These are phyloP conservation scores for Gossypium sturtianum DNA, from an alignment of 345 rosid genomes.

Conservation along the genomic window DNA sequence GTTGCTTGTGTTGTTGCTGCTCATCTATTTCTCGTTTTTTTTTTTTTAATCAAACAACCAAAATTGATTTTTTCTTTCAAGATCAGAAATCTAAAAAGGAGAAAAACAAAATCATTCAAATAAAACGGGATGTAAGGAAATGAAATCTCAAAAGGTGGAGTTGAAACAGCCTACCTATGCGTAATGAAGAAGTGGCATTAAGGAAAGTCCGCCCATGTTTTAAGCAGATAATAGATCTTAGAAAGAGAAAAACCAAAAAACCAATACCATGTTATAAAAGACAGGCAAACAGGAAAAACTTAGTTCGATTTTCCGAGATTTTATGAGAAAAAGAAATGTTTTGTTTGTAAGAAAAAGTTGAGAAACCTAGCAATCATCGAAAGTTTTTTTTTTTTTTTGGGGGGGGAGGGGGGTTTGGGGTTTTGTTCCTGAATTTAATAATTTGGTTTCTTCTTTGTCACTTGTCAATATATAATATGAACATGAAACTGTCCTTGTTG, in stretches of 20 bases:
- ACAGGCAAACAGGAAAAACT: not conserved
- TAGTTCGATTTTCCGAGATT: slow-evolving; percentile 30
- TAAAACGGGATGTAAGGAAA: slow-evolving; percentile 46
- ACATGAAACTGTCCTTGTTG: slow-evolving; percentile 7
- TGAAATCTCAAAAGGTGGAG: slow-evolving; percentile 47
- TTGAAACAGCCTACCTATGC: slow-evolving; percentile 41
- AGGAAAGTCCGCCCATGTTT: slow-evolving; percentile 44
- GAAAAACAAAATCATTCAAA: slow-evolving; percentile 40
- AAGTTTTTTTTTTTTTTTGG: not conserved
- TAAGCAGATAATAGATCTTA: slow-evolving; percentile 35
- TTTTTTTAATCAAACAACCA: too few relatives aligned
- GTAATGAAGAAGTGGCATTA: slow-evolving; percentile 36
- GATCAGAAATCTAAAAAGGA: slow-evolving; percentile 35
- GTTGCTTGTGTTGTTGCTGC: slow-evolving; percentile 7
- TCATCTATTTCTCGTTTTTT: too few relatives aligned
- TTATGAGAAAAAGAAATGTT: slow-evolving; percentile 11
- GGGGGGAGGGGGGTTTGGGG: too few relatives aligned
- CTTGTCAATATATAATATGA: not conserved
- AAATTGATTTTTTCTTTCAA: slow-evolving; percentile 10
- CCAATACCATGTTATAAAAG: too few relatives aligned
- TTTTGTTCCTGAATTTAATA: not conserved
- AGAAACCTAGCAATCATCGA: slow-evolving; percentile 6
- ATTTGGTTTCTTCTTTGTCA: not conserved
- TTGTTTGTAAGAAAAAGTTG: slow-evolving; percentile 14
- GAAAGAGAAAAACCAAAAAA: slow-evolving; percentile 1